Evolutionary conservation across 306 rosid genomes (phyloP), one percentile per base, ranked within the genome.

Genomic region (Begonia masoniana): DNA sequence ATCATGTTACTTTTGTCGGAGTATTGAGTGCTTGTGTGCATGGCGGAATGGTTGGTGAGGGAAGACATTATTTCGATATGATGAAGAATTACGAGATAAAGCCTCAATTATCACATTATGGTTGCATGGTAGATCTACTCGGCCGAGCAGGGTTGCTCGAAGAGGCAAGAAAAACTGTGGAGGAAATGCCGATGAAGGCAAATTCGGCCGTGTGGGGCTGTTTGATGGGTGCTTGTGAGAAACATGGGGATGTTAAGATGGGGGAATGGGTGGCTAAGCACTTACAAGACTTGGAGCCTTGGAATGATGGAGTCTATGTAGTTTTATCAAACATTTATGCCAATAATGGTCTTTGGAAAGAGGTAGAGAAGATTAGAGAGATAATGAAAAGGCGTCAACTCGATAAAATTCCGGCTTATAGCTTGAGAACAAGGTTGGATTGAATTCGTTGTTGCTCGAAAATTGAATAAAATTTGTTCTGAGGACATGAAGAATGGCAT

Each of bases 181-280:
- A 79, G 62, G 87, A 66, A 70, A 85, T 85, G 95, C 95, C 87
- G 2, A 63, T 82, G 82, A 74, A 69, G 74, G 80, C 89, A 17
- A 85, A 85, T 61, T 63, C 80, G n/a, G 59, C 76, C 17, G 69
- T 85, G 24, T 85, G 83, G 94, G 95, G 19, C 35, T 74, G 78
- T 62, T 71, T 85, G 78, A 74, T 85, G 83, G 95, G 95, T 68
- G 86, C 76, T 0, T 78, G 95, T 69, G 95, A 81, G 71, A 85
- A 81, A 68, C 54, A 81, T 67, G 89, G 80, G 73, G 75, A 81
- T 65, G 89, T 74, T 64, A 62, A 71, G 58, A 71, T 78, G 78
- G 95, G 84, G 15, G 95, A 85, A 64, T 78, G 84, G 95, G 89
- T 77, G 50, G 87, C 89, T 47, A 58, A 76, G 66, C 82, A 81